Base-by-base conservation (phyloP, 23 red algal genomes). In the Cyanidium caldarium region DNA sequence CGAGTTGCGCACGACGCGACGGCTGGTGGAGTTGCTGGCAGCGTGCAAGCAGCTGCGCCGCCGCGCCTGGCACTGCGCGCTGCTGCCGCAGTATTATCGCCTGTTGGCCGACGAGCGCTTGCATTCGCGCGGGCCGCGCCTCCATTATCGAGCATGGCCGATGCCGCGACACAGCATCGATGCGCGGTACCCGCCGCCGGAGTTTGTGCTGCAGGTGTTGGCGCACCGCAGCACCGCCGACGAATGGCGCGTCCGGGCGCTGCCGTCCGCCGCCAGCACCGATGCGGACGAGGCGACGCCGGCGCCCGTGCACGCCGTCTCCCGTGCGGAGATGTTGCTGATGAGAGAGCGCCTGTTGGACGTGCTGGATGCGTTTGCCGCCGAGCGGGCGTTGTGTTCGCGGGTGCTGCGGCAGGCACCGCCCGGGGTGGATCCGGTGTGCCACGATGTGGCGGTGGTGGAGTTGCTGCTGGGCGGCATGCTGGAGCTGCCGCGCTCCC, bases 401-500 rank as follows among this genome's bases (percentile, higher is more conserved):
- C 86, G 72, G 29, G 68, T 83, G 61, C 65, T 85, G 28, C 51
- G 51, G 7, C 51, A 28, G 7, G n/a, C 51, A 10, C 10, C 10
- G 5, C 39, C 70, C 3, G 46, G 46, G 13, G 30, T 75, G 1
- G 16, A 42, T 23, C 25, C 36, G 3, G 37, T 72, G 33, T 44
- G 75, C 5, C 65, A 72, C 42, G 56, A 86, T 44, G 73, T 46
- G 1, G 75, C 61, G 44, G 75, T 87, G 23, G 84, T 95, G 41
- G 80, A 87, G 65, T 44, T 68, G 35, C 44, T 88, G 13, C 79
- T 95, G 45, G 74, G 66, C 38, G 74, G 74, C 68, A 66, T 95
- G 72, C 77, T 76, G 35, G 74, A 82, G 29, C 46, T 82, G 40
- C 90, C 90, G 2, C 37, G 31, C 0, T 72, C 82, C 5, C 51